phyloP scores from a whole-genome alignment of 805 yeast genomes.

The Zygoascus tannicola region DNA sequence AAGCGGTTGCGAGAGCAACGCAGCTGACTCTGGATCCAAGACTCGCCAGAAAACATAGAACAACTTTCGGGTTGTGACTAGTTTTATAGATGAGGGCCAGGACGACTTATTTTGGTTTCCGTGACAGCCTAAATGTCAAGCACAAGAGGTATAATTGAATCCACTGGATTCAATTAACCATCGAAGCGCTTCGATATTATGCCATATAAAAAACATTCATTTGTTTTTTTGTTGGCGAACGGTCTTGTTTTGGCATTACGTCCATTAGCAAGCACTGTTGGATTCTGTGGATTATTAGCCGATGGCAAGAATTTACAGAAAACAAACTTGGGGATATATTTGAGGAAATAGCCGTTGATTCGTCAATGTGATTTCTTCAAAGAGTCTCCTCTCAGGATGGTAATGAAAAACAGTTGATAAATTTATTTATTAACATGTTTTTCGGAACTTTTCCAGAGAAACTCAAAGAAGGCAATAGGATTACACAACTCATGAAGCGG shows the following conservation, averaged over 20 bases:
- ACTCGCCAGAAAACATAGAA: neutral
- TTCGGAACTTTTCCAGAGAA: constrained; percentile 17
- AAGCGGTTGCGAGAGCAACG: neutral
- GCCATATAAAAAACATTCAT: too few species aligned
- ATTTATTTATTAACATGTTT: constrained; percentile 4
- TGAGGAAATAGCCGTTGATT: constrained; percentile 16
- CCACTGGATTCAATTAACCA: too few species aligned
- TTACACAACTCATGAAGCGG: neutral
- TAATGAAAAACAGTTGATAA: constrained; percentile 3
- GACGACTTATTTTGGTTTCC: neutral
- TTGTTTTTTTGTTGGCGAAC: too few species aligned
- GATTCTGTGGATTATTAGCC: constrained; percentile 26
- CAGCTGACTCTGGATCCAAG: neutral
- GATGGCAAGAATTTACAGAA: constrained; percentile 22
- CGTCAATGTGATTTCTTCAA: constrained; percentile 12
- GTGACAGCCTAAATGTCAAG: neutral
- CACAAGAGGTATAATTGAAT: neutral
- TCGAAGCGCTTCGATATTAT: too few species aligned
- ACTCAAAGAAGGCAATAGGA: constrained; percentile 21
- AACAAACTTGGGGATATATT: constrained; percentile 17
- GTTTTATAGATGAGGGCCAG: neutral
- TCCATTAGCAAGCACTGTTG: too few species aligned
- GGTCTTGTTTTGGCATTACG: too few species aligned
- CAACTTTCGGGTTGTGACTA: neutral
- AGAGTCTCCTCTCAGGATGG: constrained; percentile 18